Evolutionary conservation across 179 eudicot species (phyloP).

Genomic region (Amaranthus tricolor): DNA sequence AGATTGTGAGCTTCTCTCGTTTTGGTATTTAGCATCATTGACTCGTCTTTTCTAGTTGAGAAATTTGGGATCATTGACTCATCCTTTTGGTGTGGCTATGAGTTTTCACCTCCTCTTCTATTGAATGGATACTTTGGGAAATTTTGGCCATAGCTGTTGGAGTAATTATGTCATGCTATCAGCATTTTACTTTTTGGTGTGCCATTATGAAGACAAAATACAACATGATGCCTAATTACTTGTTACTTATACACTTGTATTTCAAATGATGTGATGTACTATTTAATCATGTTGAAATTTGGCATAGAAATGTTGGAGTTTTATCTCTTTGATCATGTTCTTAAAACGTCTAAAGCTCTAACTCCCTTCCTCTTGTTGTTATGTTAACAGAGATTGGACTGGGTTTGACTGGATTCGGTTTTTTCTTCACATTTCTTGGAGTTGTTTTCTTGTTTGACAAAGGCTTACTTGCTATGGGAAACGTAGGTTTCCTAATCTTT

Average conservation of each 20-base stretch:
- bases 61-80: no score
- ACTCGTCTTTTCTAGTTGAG: no score
- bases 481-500: constrained; percentile 42
- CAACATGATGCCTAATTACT: background rate
- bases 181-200: background rate
- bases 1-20: no score
- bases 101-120: no score
- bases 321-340: background rate
- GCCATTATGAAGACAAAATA: background rate
- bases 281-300: background rate
- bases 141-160: no score
- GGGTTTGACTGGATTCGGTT: constrained; percentile 92
- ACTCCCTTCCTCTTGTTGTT: constrained; percentile 2
- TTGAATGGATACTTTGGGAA: no score
- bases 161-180: background rate
- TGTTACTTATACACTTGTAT: background rate
- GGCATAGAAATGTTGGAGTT: background rate
- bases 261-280: background rate
- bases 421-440: constrained; percentile 89
- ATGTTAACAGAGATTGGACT: constrained; percentile 78
- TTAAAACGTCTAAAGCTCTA: background rate
- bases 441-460: constrained; percentile 89
- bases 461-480: constrained; percentile 97
- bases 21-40: no score
- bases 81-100: no score